A percentile compares a stretch with the other conserved stretches of the same genome.
phyloP scores from a whole-genome alignment of 2,329 filamentous ascomycete species.

The Cladorrhinum sp. region DNA sequence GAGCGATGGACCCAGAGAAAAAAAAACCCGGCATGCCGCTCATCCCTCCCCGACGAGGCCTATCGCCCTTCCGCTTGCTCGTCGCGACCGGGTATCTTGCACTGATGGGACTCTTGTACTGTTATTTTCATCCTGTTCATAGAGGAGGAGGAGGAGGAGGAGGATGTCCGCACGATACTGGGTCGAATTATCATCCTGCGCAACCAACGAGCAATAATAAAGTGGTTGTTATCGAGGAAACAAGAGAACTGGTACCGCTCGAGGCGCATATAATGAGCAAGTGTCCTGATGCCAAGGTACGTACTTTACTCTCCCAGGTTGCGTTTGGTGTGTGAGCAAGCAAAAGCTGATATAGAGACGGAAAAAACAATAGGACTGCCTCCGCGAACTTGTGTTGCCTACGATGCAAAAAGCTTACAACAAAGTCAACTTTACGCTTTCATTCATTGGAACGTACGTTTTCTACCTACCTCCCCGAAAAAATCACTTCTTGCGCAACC shows the following conservation, averaged over 20 bases:
- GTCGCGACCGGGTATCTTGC: slow-evolving; percentile 13
- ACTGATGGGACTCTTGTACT: slow-evolving; percentile 12
- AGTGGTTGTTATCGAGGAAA: neutral
- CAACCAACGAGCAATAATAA: neutral
- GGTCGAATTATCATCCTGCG: too few relatives aligned
- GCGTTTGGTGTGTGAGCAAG: neutral
- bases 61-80: slow-evolving; percentile 14
- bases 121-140: too few relatives aligned
- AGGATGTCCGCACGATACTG: too few relatives aligned
- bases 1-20: slow-evolving; percentile 23
- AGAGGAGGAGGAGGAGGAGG: too few relatives aligned
- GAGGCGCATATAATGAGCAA: slow-evolving; percentile 98
- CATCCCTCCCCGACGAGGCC: slow-evolving; percentile 20
- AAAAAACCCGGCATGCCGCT: slow-evolving; percentile 16
- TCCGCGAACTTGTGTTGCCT: slow-evolving; percentile 77
- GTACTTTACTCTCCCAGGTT: slow-evolving; percentile 16
- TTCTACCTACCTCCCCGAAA: neutral
- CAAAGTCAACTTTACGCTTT: slow-evolving; percentile 87
- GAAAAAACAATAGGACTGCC: slow-evolving; percentile 57
- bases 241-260: slow-evolving; percentile 58
- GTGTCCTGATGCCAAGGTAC: slow-evolving; percentile 79
- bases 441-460: slow-evolving; percentile 77
- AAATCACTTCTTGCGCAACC: neutral
- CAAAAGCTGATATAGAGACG: neutral
- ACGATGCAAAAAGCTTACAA: slow-evolving; percentile 77